These are phyloP conservation scores for Leersia perrieri DNA, from an alignment of 176 grass and related monocot genomes.

Conservation along the genomic window DNA sequence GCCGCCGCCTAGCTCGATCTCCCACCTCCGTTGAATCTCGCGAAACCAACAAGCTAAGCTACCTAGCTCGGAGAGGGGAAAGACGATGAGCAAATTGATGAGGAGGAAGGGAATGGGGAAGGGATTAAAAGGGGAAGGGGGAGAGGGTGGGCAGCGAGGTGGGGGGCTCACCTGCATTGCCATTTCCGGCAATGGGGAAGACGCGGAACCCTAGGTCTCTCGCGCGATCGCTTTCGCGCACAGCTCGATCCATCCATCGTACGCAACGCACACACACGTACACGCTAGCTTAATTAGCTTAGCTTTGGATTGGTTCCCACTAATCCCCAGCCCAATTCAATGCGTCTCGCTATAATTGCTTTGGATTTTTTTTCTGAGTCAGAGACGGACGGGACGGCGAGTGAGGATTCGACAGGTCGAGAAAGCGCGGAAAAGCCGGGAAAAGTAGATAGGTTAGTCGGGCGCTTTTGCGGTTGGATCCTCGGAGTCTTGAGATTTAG, in stretches of 20 bases:
- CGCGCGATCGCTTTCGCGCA: conserved; percentile 23
- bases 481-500: conserved; percentile 25
- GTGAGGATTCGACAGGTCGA: conserved; percentile 37
- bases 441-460: not conserved
- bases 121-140: conserved; percentile 20
- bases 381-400: not conserved
- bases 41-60: not conserved
- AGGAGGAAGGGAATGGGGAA: not conserved
- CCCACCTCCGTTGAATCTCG: too few relatives aligned
- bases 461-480: conserved; percentile 29
- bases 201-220: conserved; percentile 46
- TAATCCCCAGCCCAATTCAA: conserved; percentile 12
- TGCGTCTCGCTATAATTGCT: not conserved
- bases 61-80: not conserved
- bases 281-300: conserved; percentile 17
- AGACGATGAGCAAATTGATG: not conserved
- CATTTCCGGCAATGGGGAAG: conserved; percentile 47
- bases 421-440: not conserved
- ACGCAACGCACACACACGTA: conserved; percentile 13
- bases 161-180: conserved; percentile 33
- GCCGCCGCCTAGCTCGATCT: too few relatives aligned
- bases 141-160: not conserved
- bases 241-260: not conserved
- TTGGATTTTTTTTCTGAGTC: not conserved
- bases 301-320: not conserved